phyloP scores from a whole-genome alignment of 768 basidiomycete species.

The Pilatotrama ljubarskyi region DNA sequence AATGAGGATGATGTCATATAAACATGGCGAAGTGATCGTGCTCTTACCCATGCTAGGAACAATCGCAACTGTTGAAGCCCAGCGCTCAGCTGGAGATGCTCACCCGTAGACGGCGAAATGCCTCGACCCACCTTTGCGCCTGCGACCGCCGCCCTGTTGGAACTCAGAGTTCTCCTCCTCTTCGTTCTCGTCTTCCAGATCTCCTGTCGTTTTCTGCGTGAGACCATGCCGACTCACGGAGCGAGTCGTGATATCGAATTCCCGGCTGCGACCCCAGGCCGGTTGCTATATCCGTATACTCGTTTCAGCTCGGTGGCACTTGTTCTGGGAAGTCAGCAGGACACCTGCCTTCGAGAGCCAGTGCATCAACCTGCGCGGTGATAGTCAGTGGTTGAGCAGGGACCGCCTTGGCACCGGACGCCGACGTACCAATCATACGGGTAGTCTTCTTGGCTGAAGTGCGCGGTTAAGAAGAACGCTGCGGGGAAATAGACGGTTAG shows the following conservation, averaged over 20 bases:
- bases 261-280: conserved; percentile 84
- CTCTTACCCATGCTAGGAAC: conserved; percentile 78
- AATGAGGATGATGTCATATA: conserved; percentile 21
- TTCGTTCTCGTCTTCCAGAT: conserved; percentile 78
- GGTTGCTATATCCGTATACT: conserved; percentile 62
- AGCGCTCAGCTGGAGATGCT: neutral
- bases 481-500: conserved; percentile 8
- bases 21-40: conserved; percentile 1
- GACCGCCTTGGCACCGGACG: conserved; percentile 19
- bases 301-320: conserved; percentile 16
- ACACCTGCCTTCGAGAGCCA: conserved; percentile 72
- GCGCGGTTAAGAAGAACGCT: conserved; percentile 90
- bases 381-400: conserved; percentile 1
- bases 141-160: conserved; percentile 67
- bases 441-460: conserved; percentile 86
- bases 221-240: conserved; percentile 64
- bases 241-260: conserved; percentile 88
- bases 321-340: conserved; percentile 6
- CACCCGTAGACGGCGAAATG: neutral
- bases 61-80: conserved; percentile 55
- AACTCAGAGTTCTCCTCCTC: conserved; percentile 47
- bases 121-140: conserved; percentile 49
- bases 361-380: conserved; percentile 72
- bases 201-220: conserved; percentile 68
- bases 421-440: conserved; percentile 74